Evolutionary conservation across 805 yeast genomes (phyloP), one percentile per base, ranked within the genome.

Genomic region (Teunomyces kruisii): DNA sequence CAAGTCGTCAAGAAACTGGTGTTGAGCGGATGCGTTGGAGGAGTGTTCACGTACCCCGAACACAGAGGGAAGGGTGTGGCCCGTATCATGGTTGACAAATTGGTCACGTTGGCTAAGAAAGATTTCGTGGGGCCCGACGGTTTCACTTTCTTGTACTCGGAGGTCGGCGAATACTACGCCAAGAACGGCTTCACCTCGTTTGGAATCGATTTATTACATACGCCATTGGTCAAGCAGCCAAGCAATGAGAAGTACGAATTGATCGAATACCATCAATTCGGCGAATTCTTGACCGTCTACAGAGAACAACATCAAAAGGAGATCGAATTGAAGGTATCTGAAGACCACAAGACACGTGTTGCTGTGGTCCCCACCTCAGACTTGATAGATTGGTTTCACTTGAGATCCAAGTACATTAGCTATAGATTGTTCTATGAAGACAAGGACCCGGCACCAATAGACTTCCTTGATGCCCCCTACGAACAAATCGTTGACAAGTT

Each of bases 131-230:
- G 70, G 2, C 44, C 44, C 2, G 64, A 63, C 31, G 75, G 74
- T 1, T 69, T 61, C 46, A 56, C 59, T 7, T 65, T 67, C 48
- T 60, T 72, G 44, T 71, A 72, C 51, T 68, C 75, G 2, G 77
- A 72, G 48, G 62, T 72, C 9, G 76, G 76, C 9, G 76, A 72
- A 42, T 72, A 68, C 55, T 72, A 72, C 49, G 44, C 57, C 39
- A 58, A 59, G 17, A 54, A 55, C 42, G 77, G 76, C 12, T 72
- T 71, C 54, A 59, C 58, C 37, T 69, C 75, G 3, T 57, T 59
- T 37, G 61, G 54, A 15, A 69, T 72, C n/a, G 70, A 68, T 3
- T 51, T 71, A 42, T 46, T 64, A 24, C 45, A 58, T 24, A 48
- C 65, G 6, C 64, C 65, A 7, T 51, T 62, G 41, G 40, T 37